Percentiles rank a stretch among this genome's conserved stretches.
These are phyloP conservation scores for Tetrahymena elliotti DNA, from an alignment of 73 alveolate genomes.

Conservation along the genomic window DNA sequence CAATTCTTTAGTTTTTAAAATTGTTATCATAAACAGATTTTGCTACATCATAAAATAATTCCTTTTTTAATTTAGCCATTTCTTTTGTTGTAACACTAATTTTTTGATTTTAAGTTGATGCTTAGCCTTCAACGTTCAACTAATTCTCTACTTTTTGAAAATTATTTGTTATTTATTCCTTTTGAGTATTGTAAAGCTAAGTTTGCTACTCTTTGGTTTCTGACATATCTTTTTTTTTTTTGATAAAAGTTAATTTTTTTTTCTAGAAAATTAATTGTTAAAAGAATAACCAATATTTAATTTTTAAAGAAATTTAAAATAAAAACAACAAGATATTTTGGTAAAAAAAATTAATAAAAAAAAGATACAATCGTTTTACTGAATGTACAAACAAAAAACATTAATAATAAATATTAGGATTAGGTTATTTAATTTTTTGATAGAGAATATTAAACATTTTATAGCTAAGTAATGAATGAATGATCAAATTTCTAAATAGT, in stretches of 20 bases:
- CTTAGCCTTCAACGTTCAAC: not conserved
- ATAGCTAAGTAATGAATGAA: no score
- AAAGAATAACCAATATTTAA: not conserved
- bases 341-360: not conserved
- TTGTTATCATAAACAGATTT: not conserved
- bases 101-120: not conserved
- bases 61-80: not conserved
- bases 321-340: no score
- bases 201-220: not conserved
- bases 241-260: no score
- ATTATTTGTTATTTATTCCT: not conserved
- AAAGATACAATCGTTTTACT: not conserved
- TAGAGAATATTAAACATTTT: no score
- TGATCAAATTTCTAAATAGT: not conserved
- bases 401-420: not conserved
- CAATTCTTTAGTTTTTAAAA: not conserved
- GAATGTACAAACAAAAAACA: not conserved
- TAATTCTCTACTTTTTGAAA: not conserved
- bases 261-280: not conserved
- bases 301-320: no score
- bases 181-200: not conserved
- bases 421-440: not conserved
- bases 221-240: not conserved
- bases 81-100: not conserved
- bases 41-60: not conserved